Evolutionary conservation across 1,284 basidiomycete species (phyloP).

Genomic region (Tetrapyrgos nigripes): DNA sequence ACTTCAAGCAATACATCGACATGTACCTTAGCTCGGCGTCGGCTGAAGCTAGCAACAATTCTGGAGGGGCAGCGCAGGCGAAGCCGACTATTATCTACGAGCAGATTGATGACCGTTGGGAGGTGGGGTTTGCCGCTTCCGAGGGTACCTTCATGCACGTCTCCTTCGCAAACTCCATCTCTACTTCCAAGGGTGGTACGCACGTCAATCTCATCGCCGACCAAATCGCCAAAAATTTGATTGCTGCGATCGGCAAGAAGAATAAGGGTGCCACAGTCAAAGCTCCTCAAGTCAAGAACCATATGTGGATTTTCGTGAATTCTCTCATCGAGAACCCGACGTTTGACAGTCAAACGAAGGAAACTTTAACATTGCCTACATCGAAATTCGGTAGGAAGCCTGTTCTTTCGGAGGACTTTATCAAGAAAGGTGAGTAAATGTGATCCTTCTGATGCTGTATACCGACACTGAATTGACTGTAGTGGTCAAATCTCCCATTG

Average conservation of each 20-base stretch:
- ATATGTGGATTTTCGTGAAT: constrained; percentile 99
- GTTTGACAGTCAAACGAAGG: constrained; percentile 99
- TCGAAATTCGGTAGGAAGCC: constrained; percentile 95
- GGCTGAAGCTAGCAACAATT: constrained; percentile 66
- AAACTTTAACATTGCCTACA: constrained; percentile 88
- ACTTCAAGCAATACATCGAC: constrained; percentile 98
- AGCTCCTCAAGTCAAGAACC: constrained; percentile 93
- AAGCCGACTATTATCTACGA: constrained; percentile 91
- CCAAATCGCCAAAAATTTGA: constrained; percentile 87
- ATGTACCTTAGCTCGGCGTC: constrained; percentile 86
- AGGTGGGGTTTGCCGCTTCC: constrained; percentile 94
- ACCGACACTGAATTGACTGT: constrained; percentile 17
- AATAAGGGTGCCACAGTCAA: constrained; percentile 96
- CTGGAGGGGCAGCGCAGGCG: constrained; percentile 74
- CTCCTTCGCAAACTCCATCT: constrained; percentile 98
- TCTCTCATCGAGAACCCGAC: constrained; percentile 97
- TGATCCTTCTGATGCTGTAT: not conserved
- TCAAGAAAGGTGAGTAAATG: constrained; percentile 85
- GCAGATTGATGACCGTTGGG: constrained; percentile 85
- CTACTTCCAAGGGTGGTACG: constrained; percentile 96
- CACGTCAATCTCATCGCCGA: constrained; percentile 91
- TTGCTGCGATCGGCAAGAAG: constrained; percentile 91
- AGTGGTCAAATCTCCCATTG: constrained; percentile 92
- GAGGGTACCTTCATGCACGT: constrained; percentile 93
- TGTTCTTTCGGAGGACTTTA: constrained; percentile 86